Base-by-base conservation (phyloP, 108 stramenopile species). In the Nannochloropsis salina region DNA sequence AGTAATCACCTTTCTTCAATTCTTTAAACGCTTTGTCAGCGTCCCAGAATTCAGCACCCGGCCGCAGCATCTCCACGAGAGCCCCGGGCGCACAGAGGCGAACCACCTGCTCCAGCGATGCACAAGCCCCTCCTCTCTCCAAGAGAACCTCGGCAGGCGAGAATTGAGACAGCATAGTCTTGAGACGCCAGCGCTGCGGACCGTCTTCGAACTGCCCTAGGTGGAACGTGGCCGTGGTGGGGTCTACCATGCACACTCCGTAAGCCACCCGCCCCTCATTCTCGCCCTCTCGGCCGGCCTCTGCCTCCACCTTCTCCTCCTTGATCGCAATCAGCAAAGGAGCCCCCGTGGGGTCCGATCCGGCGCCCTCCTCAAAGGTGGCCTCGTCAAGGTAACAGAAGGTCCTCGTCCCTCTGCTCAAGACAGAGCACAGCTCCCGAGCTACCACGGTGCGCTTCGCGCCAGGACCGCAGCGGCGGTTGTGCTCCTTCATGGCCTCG, bases 151-250 rank as follows among this genome's bases (percentile, higher is more conserved):
- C 99, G 9, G 95, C 94, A 42, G 97, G 97, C 41, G 85, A 80
- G 85, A 91, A 92, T 42, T 93, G 88, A 21, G 96, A 90, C 44
- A 99, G 88, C 43, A 99, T 92, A 43, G 98, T 99, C 79, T 95
- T 91, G 94, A 99, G 93, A 10, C 97, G 90, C 44, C 94, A 93
- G 81, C 97, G 93, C 82, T 95, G 90, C 9, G 93, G 89, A 90
- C 97, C 96, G 91, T 99, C 99, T 2, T 94, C 96, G 92, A 99
- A 99, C 87, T 98, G 96, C 11, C 97, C 98, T 12, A 99, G 85
- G n/a, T 95, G 95, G 22, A 99, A 91, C 1, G 86, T 88, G 6
- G 92, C 95, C 12, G 93, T 92, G 0, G 95, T 90, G 9, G 96
- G 94, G 91, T 99, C 97, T 20, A 97, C 94, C 43, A 96, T 80